phyloP scores from a whole-genome alignment of 768 basidiomycete species.

The Hericium coralloides region DNA sequence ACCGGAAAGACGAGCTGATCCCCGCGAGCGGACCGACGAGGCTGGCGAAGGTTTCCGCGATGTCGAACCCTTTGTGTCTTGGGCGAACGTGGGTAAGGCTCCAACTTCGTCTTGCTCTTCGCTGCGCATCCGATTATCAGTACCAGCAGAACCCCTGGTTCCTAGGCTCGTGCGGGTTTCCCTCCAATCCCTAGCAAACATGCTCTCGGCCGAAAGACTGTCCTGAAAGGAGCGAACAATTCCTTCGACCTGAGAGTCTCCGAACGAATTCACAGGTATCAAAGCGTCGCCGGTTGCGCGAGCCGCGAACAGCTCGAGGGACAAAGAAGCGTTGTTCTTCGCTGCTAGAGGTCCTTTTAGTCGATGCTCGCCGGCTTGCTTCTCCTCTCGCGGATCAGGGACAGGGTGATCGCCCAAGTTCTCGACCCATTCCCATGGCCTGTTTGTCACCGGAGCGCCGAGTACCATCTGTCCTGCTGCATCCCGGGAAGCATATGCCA shows the following conservation, averaged over 20 bases:
- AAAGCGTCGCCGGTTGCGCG: conserved; percentile 49
- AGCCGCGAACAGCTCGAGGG: conserved; percentile 64
- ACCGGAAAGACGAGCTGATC: conserved; percentile 21
- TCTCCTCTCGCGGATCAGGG: conserved; percentile 35
- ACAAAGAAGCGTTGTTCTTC: conserved; percentile 61
- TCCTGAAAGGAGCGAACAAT: conserved; percentile 59
- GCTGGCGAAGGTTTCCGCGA: conserved; percentile 37
- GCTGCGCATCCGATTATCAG: conserved; percentile 9
- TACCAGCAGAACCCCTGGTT: conserved; percentile 19
- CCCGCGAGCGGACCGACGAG: conserved; percentile 39
- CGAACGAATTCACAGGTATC: conserved; percentile 10
- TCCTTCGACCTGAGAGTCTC: conserved; percentile 29
- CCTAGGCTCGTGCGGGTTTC: conserved; percentile 51
- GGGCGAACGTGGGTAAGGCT: conserved; percentile 17
- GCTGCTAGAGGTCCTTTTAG: conserved; percentile 29
- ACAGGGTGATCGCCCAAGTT: conserved; percentile 52
- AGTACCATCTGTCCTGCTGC: conserved; percentile 38
- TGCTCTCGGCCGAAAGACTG: conserved; percentile 46
- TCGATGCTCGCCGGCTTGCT: conserved; percentile 32
- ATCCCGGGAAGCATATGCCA: conserved; percentile 53
- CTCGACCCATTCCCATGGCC: conserved; percentile 86
- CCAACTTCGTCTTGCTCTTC: conserved; percentile 25
- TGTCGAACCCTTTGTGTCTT: conserved; percentile 18
- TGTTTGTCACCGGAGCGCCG: conserved; percentile 51
- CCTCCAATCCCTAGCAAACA: conserved; percentile 71